Base-by-base conservation (phyloP, 2,329 filamentous ascomycete species). In the Didymella lethalis region DNA sequence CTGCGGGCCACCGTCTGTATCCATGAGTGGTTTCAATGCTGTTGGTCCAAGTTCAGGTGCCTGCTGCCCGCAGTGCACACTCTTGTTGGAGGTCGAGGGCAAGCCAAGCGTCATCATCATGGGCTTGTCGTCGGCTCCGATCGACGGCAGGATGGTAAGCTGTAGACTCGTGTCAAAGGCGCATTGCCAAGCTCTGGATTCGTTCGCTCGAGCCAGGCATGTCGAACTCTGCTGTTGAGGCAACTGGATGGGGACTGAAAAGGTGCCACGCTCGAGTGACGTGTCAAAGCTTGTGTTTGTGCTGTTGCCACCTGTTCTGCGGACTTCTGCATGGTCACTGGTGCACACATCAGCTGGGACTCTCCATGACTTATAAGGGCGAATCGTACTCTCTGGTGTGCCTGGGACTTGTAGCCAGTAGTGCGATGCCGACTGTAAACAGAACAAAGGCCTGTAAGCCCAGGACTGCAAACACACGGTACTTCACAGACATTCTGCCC, bases 131-230 rank as follows among this genome's bases (percentile, higher is more conserved):
- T 62, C 51, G 1, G 56, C 50, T 2, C 48, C 45, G 2, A 61
- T 38, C 3, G 64, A 63, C 3, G 68, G 66, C 11, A 66, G 43
- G 14, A 73, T 60, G n/a, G 51, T 65, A 7, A 75, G 44, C 28
- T 67, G 65, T 8, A 74, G 52, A 1, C 29, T 49, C 29, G 54
- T 60, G 8, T 68, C 45, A 3, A 64, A 62, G 0, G 64, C 59
- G 50, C 72, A 73, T 25, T 64, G 56, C 71, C 71, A 75, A 31
- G 70, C 62, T 18, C 62, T 45, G 2, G 63, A 67, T 23, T 74
- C 68, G 41, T 71, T 69, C 7, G 48, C 65, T 23, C 46, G 64
- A 23, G 66, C 54, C 11, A 75, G 59, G 44, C 72, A 75, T 25
- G 63, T 63, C 12, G 67, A 72, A 40, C 61, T 70, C 25, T 74